Conservation (phyloP, 1,139 yeast species). For the Lodderomyces pseudojiufengensis region DNA sequence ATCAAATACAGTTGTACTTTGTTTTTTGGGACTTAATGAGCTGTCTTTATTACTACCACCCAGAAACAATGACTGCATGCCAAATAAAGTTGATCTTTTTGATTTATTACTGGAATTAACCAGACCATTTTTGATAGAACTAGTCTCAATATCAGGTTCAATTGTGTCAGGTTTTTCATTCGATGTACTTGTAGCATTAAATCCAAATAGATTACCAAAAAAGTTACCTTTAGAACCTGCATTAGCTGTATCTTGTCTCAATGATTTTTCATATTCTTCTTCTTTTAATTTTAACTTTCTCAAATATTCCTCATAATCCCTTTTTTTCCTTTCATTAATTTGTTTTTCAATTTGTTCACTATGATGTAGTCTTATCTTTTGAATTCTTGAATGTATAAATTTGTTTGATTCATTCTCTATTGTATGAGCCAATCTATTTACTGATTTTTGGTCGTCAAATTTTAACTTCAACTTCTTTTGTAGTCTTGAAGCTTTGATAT, state of each 20-base stretch:
- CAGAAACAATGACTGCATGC: constrained; percentile 2
- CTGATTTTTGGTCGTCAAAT: constrained; percentile 19
- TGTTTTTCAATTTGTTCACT: constrained; percentile 36
- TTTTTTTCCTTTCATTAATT: constrained; percentile 39
- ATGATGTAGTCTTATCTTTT: constrained; percentile 37
- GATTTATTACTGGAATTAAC: neutral
- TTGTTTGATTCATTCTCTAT: constrained; percentile 38
- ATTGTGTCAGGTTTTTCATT: neutral
- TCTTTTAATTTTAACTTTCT: constrained; percentile 36
- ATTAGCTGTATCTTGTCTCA: constrained; percentile 7
- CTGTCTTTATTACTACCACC: neutral
- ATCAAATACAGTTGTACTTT: constrained; percentile 1
- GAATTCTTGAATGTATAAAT: constrained; percentile 39
- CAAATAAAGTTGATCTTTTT: constrained; percentile 1
- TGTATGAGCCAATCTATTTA: constrained; percentile 24
- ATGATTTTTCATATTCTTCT: constrained; percentile 33
- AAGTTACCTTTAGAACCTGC: constrained; percentile 6
- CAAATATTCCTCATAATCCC: constrained; percentile 40
- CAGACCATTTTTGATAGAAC: neutral
- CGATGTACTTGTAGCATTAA: constrained; percentile 3
- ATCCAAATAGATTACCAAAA: constrained; percentile 12
- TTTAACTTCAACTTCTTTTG: constrained; percentile 10
- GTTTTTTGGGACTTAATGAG: neutral
- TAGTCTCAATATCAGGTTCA: neutral
- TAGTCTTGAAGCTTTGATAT: constrained; percentile 6